Percentiles rank a stretch among this genome's conserved stretches.
phyloP scores from a whole-genome alignment of 108 stramenopile genomes.

The Cyclostephanos tholiformis region DNA sequence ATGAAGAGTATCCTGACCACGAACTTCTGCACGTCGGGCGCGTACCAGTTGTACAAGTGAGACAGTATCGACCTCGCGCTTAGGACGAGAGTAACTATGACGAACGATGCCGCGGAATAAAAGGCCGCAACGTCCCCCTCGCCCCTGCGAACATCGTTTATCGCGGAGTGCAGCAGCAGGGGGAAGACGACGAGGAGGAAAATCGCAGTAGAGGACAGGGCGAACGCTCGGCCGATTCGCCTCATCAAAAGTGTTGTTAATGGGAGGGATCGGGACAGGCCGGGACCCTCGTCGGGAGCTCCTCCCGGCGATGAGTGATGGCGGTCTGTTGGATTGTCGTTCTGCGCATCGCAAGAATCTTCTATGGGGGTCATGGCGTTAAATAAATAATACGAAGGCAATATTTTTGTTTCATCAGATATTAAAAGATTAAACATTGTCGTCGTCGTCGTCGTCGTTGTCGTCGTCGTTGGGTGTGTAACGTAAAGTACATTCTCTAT shows the following conservation, averaged over 20 bases:
- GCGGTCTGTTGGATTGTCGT: not conserved
- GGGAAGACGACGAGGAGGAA: slow-evolving; percentile 45
- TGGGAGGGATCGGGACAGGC: slow-evolving; percentile 18
- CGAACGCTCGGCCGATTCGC: slow-evolving; percentile 12
- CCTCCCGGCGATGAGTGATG: not conserved
- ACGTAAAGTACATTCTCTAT: no score
- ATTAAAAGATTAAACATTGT: no score
- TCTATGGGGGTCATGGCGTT: not conserved
- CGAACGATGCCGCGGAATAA: slow-evolving; percentile 78
- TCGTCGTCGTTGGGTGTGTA: no score
- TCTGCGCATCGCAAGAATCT: no score
- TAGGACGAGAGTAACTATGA: slow-evolving; percentile 73
- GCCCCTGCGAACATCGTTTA: slow-evolving; percentile 31
- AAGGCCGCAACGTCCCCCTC: slow-evolving; percentile 74
- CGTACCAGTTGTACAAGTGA: slow-evolving; percentile 65
- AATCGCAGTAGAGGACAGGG: slow-evolving; percentile 41
- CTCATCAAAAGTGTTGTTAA: slow-evolving; percentile 33
- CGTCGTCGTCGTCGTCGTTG: no score
- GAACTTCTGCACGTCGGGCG: slow-evolving; percentile 75
- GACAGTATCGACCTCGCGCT: slow-evolving; percentile 71
- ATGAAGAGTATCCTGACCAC: slow-evolving; percentile 82
- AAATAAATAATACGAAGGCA: no score
- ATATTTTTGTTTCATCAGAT: no score
- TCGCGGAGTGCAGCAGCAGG: slow-evolving; percentile 34
- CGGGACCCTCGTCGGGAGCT: not conserved